phyloP scores from a whole-genome alignment of 148 eudicot genomes.

The Nepenthes mirabilis region DNA sequence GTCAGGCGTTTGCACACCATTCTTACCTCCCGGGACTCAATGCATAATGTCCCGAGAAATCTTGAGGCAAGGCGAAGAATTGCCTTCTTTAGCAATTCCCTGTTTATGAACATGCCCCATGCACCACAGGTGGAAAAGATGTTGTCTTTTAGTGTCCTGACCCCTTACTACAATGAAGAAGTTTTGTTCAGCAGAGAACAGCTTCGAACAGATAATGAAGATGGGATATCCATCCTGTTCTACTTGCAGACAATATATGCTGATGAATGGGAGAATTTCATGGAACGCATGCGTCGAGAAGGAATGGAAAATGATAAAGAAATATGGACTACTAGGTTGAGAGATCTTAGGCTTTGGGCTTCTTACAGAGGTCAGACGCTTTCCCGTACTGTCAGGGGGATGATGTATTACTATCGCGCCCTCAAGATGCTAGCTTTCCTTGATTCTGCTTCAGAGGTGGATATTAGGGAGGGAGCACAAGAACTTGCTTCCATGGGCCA shows the following conservation, averaged over 20 bases:
- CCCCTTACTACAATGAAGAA: conserved; percentile 93
- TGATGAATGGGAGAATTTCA: conserved; percentile 84
- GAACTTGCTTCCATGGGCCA: conserved; percentile 56
- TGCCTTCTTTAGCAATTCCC: conserved; percentile 90
- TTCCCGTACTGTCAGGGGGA: conserved; percentile 86
- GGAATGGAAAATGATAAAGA: conserved; percentile 50
- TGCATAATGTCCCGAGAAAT: conserved; percentile 77
- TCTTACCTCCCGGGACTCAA: conserved; percentile 73
- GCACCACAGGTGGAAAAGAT: conserved; percentile 96
- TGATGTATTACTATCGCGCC: conserved; percentile 96
- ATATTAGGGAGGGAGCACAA: conserved; percentile 60
- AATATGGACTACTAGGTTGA: conserved; percentile 39
- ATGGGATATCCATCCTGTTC: conserved; percentile 79
- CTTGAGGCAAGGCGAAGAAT: conserved; percentile 86
- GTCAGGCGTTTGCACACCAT: conserved; percentile 68
- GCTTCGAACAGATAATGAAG: conserved; percentile 83
- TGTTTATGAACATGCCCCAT: conserved; percentile 98
- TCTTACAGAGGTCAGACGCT: conserved; percentile 95
- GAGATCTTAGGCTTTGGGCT: conserved; percentile 83
- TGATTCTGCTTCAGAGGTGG: conserved; percentile 97
- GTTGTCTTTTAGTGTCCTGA: conserved; percentile 86
- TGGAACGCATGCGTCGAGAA: conserved; percentile 66
- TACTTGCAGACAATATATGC: conserved; percentile 84
- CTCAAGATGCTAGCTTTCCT: conserved; percentile 90
- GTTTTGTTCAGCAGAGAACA: conserved; percentile 72